Evolutionary conservation across 1,139 yeast species (phyloP).

Genomic region (Taiozyma onychis): DNA sequence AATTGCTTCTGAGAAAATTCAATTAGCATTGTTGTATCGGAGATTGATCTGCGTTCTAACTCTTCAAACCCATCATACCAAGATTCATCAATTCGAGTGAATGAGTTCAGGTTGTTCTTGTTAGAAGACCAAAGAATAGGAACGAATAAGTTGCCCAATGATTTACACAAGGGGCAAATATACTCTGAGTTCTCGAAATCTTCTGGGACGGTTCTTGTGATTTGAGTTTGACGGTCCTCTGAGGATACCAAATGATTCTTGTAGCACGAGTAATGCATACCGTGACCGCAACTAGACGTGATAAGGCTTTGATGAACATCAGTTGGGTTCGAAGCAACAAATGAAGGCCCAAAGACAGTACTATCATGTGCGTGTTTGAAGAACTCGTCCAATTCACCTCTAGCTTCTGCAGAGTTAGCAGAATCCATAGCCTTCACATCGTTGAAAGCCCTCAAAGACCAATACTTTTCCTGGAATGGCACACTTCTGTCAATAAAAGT

Average conservation of each 20-base stretch:
- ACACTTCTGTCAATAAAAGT: constrained; percentile 58
- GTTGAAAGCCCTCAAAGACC: constrained; percentile 63
- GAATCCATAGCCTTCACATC: constrained; percentile 47
- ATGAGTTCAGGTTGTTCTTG: constrained; percentile 8
- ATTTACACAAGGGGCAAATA: constrained; percentile 86
- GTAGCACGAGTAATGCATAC: constrained; percentile 83
- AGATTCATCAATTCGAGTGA: constrained; percentile 4
- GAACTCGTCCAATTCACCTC: constrained; percentile 34
- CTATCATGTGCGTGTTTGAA: constrained; percentile 34
- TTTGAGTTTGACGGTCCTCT: constrained; percentile 56
- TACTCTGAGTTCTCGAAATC: constrained; percentile 67
- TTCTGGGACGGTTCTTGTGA: constrained; percentile 80
- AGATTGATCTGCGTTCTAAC: constrained; percentile 2
- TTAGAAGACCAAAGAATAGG: constrained; percentile 39
- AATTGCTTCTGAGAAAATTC: constrained; percentile 4
- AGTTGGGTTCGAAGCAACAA: constrained; percentile 35
- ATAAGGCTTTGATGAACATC: constrained; percentile 39
- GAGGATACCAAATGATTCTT: constrained; percentile 52
- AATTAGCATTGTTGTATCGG: constrained; percentile 2
- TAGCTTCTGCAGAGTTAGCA: constrained; percentile 24
- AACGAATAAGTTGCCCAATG: constrained; percentile 75
- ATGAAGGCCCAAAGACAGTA: constrained; percentile 67
- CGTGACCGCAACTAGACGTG: constrained; percentile 87
- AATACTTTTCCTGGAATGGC: constrained; percentile 58
- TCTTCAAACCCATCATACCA: constrained; percentile 17